A percentile compares a stretch with the other conserved stretches of the same genome.
phyloP scores from a whole-genome alignment of 2,329 filamentous ascomycete genomes.

The Daldinia sp. region DNA sequence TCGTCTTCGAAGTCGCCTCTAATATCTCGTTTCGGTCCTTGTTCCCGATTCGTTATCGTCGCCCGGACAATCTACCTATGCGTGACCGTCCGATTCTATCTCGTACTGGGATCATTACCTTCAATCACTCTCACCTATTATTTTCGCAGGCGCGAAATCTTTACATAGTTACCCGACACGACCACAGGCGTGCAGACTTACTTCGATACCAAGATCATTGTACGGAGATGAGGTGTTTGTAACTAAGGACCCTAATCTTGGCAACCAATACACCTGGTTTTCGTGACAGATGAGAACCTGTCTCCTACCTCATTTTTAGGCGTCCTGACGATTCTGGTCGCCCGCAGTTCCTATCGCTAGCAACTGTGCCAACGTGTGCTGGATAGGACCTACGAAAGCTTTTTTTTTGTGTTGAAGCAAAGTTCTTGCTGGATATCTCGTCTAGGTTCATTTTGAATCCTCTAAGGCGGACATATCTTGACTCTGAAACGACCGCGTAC shows the following conservation, averaged over 20 bases:
- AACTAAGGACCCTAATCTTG: background rate
- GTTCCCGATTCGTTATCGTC: constrained; percentile 20
- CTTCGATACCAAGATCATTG: constrained; percentile 6
- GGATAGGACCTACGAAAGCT: constrained; percentile 5
- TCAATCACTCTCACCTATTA: constrained; percentile 4
- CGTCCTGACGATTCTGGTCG: background rate
- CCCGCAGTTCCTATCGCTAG: background rate
- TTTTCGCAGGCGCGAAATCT: constrained; percentile 17
- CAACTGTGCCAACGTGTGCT: constrained; percentile 3
- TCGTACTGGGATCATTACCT: constrained; percentile 3
- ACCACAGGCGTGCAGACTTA: constrained; percentile 6
- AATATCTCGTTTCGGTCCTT: constrained; percentile 35
- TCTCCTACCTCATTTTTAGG: background rate
- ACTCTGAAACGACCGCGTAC: constrained; percentile 2
- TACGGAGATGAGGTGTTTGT: constrained; percentile 26
- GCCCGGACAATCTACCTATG: constrained; percentile 17
- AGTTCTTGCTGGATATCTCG: constrained; percentile 5
- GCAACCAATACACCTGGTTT: constrained; percentile 7
- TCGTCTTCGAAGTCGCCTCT: constrained; percentile 32
- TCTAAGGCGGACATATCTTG: constrained; percentile 1
- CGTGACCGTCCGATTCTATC: constrained; percentile 9
- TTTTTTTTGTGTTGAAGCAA: constrained; percentile 1
- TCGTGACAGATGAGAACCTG: constrained; percentile 5
- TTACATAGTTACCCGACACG: constrained; percentile 5
- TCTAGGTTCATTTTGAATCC: background rate